These are phyloP conservation scores for Aureobasidium sp. DNA, from an alignment of 2,329 filamentous ascomycete species.

Conservation along the genomic window DNA sequence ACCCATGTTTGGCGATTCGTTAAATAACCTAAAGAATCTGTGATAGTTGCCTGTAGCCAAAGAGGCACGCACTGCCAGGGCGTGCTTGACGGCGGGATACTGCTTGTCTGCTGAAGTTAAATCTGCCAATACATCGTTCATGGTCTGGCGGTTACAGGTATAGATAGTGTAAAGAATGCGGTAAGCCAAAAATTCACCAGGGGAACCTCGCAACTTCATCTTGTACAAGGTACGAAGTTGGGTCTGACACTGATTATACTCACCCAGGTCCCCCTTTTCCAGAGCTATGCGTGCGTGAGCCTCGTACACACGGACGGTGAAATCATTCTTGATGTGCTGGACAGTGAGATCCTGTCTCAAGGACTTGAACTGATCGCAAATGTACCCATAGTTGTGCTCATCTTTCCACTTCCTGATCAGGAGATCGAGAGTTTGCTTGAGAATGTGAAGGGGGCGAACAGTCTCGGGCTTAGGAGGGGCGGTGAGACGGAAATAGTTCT, in stretches of 20 bases:
- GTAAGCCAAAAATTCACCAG: slow-evolving; percentile 96
- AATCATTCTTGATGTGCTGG: slow-evolving; percentile 92
- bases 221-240: slow-evolving; percentile 89
- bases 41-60: slow-evolving; percentile 94
- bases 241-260: slow-evolving; percentile 99
- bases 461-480: slow-evolving; percentile 80
- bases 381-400: slow-evolving; percentile 92
- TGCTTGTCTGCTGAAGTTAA: slow-evolving; percentile 96
- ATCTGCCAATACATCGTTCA: slow-evolving; percentile 98
- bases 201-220: slow-evolving; percentile 78
- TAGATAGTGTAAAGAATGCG: slow-evolving; percentile 99
- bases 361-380: slow-evolving; percentile 99
- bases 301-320: slow-evolving; percentile 94
- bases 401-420: slow-evolving; percentile 92
- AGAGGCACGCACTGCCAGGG: slow-evolving; percentile 81
- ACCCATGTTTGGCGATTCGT: slow-evolving; percentile 92
- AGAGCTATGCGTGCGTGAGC: slow-evolving; percentile 95
- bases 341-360: slow-evolving; percentile 96
- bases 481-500: slow-evolving; percentile 90
- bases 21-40: slow-evolving; percentile 93
- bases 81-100: slow-evolving; percentile 79
- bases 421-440: slow-evolving; percentile 78
- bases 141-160: slow-evolving; percentile 93
- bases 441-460: slow-evolving; percentile 73
- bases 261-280: slow-evolving; percentile 98